Conservation (phyloP, 2,329 filamentous ascomycete genomes). For the Ascochyta rabiei region DNA sequence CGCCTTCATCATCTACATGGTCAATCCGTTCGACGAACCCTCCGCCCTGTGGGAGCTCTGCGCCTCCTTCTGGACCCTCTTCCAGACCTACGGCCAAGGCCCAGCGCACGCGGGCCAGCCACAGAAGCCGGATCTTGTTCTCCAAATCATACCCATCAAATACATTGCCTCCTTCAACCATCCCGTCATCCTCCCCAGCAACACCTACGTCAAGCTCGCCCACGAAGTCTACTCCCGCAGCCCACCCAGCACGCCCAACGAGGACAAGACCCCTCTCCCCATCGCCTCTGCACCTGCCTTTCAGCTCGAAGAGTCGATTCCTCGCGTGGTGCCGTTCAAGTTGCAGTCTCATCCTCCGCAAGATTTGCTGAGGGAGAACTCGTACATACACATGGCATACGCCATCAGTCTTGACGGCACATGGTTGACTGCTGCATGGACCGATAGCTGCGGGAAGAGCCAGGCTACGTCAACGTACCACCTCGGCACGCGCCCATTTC, state of each 20-base stretch:
- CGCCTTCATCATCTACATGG: constrained; percentile 73
- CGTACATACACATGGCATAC: constrained; percentile 81
- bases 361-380: constrained; percentile 78
- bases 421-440: constrained; percentile 84
- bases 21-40: constrained; percentile 70
- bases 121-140: constrained; percentile 65
- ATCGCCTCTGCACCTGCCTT: constrained; percentile 71
- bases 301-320: constrained; percentile 71
- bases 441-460: constrained; percentile 74
- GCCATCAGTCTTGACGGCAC: constrained; percentile 74
- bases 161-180: constrained; percentile 68
- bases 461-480: constrained; percentile 78
- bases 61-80: constrained; percentile 74
- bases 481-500: constrained; percentile 65
- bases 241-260: constrained; percentile 51
- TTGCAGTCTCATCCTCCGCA: constrained; percentile 70
- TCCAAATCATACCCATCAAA: constrained; percentile 75
- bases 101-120: constrained; percentile 46
- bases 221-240: constrained; percentile 81
- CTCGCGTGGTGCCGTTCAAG: constrained; percentile 77
- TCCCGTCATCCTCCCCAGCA: constrained; percentile 66
- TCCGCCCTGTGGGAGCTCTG: constrained; percentile 71
- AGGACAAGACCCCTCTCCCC: constrained; percentile 53
- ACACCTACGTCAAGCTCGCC: constrained; percentile 67
- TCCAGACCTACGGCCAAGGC: constrained; percentile 65